Evolutionary conservation across 1,284 basidiomycete genomes (phyloP), one percentile per base, ranked within the genome.

Genomic region (Microbotryum violaceum): DNA sequence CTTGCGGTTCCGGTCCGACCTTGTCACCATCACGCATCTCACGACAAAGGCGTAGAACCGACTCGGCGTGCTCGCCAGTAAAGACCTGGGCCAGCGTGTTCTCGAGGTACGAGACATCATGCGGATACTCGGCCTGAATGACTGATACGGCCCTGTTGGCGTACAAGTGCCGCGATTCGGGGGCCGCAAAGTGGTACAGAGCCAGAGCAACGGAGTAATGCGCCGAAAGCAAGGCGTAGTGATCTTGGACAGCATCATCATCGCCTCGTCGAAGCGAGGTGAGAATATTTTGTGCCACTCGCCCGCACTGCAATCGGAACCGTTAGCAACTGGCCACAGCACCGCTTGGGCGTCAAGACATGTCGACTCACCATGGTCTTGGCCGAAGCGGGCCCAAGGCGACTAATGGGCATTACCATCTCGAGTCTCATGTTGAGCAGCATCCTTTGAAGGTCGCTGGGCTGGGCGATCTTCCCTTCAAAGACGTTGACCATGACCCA

Each of bases 271-370:
- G 63, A 25, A 67, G 52, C 23, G 66, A 65, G 6, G 57, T 57
- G 37, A 67, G 49, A 46, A 67, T 67, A 55, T 67, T 67, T 50
- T 59, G 61, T 6, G 54, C 54, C 45, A 67, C 63, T 29, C 66
- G 66, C 2, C 49, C 31, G 54, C 63, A 67, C 61, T 64, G 55
- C 8, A 16, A 31, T 14, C 14, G 49, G 16, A 16, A 9, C 18
- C 37, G 23, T 44, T 0, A 50, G 48, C 27, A 7, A 14, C 16
- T 42, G 37, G 37, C 37, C 12, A 10, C 37, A 18, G 37, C 37
- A 6, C 37, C 37, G 12, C 37, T 18, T 42, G 37, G 12, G 12
- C 37, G 37, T 29, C 27, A 20, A 25, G 10, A n/a, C 4, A 18
- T n/a, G 16, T 12, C 33, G 16, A 51, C 57, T 37, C 44, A 63